phyloP scores from a whole-genome alignment of 2,329 filamentous ascomycete species.

The Berkeleyomyces basicola region DNA sequence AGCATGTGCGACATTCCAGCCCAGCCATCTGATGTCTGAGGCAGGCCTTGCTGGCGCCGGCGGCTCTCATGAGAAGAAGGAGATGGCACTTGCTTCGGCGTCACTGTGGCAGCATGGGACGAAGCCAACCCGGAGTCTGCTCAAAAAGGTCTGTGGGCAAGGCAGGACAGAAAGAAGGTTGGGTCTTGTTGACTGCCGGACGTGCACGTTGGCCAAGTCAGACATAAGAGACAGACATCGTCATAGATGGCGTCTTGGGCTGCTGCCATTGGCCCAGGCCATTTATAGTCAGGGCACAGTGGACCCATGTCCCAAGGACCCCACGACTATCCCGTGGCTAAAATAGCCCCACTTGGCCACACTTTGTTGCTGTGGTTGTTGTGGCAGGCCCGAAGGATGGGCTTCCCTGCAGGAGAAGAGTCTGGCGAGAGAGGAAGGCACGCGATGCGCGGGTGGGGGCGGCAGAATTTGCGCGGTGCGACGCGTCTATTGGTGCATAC shows the following conservation, averaged over 20 bases:
- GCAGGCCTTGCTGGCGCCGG: not conserved
- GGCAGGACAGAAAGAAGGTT: not conserved
- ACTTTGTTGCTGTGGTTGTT: not conserved
- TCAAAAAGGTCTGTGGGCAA: not conserved
- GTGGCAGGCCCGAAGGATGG: constrained; percentile 2
- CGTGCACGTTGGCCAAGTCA: not conserved
- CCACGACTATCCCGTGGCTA: not conserved
- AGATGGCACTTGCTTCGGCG: not conserved
- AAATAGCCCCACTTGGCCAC: not conserved
- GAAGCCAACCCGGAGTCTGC: not conserved
- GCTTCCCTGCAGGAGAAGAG: not conserved
- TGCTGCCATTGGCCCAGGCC: not conserved
- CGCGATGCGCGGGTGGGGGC: not conserved
- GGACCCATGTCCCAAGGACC: not conserved
- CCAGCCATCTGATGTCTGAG: not conserved
- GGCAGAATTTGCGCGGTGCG: not conserved
- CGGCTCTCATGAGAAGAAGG: not conserved
- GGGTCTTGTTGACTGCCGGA: not conserved
- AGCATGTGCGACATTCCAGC: not conserved
- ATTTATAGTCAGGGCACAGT: not conserved
- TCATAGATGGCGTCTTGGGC: not conserved
- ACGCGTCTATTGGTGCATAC: not conserved
- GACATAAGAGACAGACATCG: not conserved
- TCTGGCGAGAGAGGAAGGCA: not conserved
- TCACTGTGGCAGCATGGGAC: not conserved